Percentiles rank a stretch among this genome's conserved stretches.
Conservation (phyloP, 208 protist species). For the Trichomonas gallinae region DNA sequence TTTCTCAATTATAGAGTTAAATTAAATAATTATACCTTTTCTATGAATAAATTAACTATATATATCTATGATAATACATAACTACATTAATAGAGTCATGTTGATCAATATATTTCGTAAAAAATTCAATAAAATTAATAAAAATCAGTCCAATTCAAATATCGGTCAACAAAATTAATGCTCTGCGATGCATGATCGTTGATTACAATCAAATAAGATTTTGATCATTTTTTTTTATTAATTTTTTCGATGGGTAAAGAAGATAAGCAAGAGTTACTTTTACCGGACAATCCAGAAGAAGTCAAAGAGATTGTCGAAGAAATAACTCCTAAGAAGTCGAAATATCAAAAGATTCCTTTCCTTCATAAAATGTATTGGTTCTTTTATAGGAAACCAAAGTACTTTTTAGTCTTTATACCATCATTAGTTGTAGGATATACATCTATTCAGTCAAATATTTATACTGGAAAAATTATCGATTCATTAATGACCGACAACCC, state of each 20-base stretch:
- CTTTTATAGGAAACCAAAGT: background rate
- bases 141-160: too few relatives aligned
- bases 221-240: too few relatives aligned
- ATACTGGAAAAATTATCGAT: background rate
- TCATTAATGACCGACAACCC: background rate
- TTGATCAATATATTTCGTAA: too few relatives aligned
- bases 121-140: too few relatives aligned
- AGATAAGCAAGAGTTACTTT: background rate
- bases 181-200: too few relatives aligned
- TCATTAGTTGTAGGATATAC: background rate
- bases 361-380: conserved; percentile 5
- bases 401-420: background rate
- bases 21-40: too few relatives aligned
- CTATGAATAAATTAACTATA: too few relatives aligned
- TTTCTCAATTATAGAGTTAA: too few relatives aligned
- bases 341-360: background rate
- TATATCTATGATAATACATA: too few relatives aligned
- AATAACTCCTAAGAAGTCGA: background rate
- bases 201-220: too few relatives aligned
- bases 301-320: background rate
- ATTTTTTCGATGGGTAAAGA: background rate
- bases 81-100: too few relatives aligned
- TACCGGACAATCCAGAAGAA: background rate
- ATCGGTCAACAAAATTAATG: too few relatives aligned
- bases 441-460: background rate